These are phyloP conservation scores for Scedosporium dehoogii DNA, from an alignment of 2,329 filamentous ascomycete species.

Conservation along the genomic window DNA sequence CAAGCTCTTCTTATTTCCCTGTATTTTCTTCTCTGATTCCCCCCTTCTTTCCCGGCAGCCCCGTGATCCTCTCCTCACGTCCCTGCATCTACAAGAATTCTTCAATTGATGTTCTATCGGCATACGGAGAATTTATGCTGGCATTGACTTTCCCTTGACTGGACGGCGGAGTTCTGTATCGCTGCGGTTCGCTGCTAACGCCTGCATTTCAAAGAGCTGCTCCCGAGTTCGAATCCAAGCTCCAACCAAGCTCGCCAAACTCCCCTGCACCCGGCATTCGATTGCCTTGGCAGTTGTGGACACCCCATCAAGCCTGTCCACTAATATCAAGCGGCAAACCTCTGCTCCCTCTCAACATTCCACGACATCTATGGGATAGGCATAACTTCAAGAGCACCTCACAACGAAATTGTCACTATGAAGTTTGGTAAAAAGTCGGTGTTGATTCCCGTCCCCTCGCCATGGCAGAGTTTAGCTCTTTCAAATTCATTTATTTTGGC, in stretches of 20 bases:
- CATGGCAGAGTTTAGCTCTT: neutral
- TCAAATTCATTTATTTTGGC: neutral
- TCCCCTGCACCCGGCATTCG: no score
- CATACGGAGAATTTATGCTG: no score
- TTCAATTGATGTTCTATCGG: no score
- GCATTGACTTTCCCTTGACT: no score
- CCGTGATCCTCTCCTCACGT: neutral
- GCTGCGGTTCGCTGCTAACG: no score
- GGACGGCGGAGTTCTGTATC: no score
- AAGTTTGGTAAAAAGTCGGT: constrained; percentile 55
- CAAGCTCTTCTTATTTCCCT: neutral
- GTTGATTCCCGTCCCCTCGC: neutral
- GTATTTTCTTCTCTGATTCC: neutral
- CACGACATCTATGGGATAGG: neutral
- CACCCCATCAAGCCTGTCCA: neutral
- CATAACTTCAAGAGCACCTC: neutral
- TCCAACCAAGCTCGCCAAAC: no score
- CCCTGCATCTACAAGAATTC: no score
- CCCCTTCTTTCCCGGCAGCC: neutral
- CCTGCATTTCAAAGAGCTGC: neutral
- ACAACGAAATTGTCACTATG: constrained; percentile 29
- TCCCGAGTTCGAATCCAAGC: neutral
- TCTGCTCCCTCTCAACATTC: neutral
- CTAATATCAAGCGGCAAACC: neutral
- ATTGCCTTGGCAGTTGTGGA: neutral